Conservation (phyloP, 805 yeast species). For the Pichia eremophila region DNA sequence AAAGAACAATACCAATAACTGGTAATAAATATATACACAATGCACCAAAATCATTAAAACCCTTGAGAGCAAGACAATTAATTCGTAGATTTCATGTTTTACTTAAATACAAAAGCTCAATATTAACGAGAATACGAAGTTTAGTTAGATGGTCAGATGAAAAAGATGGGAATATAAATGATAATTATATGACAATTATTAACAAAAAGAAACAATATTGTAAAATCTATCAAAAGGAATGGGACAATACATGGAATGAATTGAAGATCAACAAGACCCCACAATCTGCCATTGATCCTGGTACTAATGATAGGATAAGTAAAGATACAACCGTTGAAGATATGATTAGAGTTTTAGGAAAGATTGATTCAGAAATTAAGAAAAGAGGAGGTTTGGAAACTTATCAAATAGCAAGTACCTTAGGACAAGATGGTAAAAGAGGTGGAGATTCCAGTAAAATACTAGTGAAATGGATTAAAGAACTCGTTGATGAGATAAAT, state of each 20-base stretch:
- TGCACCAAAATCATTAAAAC: slow-evolving; percentile 47
- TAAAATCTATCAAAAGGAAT: slow-evolving; percentile 8
- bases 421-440: slow-evolving; percentile 67
- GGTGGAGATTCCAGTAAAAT: slow-evolving; percentile 91
- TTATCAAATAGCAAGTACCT: slow-evolving; percentile 78
- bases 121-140: slow-evolving; percentile 21
- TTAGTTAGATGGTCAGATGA: not conserved
- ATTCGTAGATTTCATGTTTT: slow-evolving; percentile 72
- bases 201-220: slow-evolving; percentile 3
- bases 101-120: slow-evolving; percentile 41
- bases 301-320: slow-evolving; percentile 1
- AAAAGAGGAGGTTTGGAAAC: slow-evolving; percentile 66
- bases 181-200: slow-evolving; percentile 9
- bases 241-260: slow-evolving; percentile 5
- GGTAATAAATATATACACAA: not conserved
- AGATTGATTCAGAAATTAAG: slow-evolving; percentile 52
- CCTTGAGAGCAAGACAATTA: slow-evolving; percentile 59
- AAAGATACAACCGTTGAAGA: slow-evolving; percentile 1
- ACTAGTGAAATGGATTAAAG: slow-evolving; percentile 59
- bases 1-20: not conserved
- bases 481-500: slow-evolving; percentile 1
- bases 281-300: slow-evolving; percentile 2
- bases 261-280: slow-evolving; percentile 21
- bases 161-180: slow-evolving; percentile 4
- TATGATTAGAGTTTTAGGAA: slow-evolving; percentile 31